Conservation (phyloP, 768 basidiomycete genomes). For the Auricularia auricula-judae region DNA sequence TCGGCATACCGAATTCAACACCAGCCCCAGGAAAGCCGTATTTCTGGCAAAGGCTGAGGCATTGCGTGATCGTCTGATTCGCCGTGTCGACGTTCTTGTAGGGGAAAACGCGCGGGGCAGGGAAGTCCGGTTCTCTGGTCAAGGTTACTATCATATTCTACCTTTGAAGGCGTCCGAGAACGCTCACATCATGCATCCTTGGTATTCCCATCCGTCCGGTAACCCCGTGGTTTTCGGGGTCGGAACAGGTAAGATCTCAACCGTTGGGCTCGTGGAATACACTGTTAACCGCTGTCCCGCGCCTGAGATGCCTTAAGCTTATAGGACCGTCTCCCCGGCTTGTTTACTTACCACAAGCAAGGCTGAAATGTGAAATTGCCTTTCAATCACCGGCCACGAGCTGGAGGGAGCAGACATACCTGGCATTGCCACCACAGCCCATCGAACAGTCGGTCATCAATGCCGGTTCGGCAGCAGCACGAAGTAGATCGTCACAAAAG, state of each 20-base stretch:
- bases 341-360: background rate
- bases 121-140: conserved; percentile 35
- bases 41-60: conserved; percentile 54
- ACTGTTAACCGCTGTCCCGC: conserved; percentile 63
- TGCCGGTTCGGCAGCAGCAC: conserved; percentile 42
- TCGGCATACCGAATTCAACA: conserved; percentile 42
- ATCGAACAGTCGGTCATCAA: conserved; percentile 50
- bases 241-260: conserved; percentile 52
- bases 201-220: conserved; percentile 52
- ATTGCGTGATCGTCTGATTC: conserved; percentile 55
- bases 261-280: conserved; percentile 41
- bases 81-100: conserved; percentile 45
- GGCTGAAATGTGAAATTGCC: background rate
- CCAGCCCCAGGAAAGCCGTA: conserved; percentile 67
- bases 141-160: background rate
- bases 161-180: background rate
- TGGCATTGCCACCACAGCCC: conserved; percentile 58
- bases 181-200: conserved; percentile 55
- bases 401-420: conserved; percentile 28
- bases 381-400: background rate
- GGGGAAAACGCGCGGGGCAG: conserved; percentile 38
- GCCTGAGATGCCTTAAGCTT: conserved; percentile 22
- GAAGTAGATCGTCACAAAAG: conserved; percentile 44
- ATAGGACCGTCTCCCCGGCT: too few species aligned
- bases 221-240: conserved; percentile 41